These are phyloP conservation scores for Aspergillus felis DNA, from an alignment of 2,329 filamentous ascomycete species.

Conservation along the genomic window DNA sequence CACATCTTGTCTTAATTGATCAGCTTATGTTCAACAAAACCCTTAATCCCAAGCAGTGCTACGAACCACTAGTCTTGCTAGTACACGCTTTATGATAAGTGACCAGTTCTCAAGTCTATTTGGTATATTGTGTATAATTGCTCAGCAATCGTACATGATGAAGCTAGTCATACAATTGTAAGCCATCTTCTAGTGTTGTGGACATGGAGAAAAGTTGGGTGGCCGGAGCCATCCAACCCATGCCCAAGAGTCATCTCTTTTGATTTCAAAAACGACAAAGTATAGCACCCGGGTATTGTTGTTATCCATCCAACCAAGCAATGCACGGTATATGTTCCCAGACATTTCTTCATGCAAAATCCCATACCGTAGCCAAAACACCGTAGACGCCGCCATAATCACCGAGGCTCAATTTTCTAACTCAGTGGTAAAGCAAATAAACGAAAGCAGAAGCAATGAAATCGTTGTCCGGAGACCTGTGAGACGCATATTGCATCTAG, in stretches of 20 bases:
- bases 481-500: constrained; percentile 10
- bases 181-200: background rate
- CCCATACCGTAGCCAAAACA: background rate
- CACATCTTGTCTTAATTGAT: background rate
- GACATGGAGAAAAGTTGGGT: background rate
- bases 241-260: background rate
- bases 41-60: background rate
- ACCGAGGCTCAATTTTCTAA: background rate
- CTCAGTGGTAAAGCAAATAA: background rate
- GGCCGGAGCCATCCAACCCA: background rate
- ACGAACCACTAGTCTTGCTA: background rate
- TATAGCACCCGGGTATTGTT: constrained; percentile 12
- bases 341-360: background rate
- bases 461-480: background rate
- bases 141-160: background rate
- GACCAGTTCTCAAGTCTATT: background rate
- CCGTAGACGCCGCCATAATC: background rate
- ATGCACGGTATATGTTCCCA: background rate
- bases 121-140: background rate
- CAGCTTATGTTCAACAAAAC: background rate
- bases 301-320: constrained; percentile 11
- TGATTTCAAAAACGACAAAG: constrained; percentile 2
- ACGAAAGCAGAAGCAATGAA: background rate
- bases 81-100: background rate
- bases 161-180: background rate